Conservation (phyloP, 2,329 filamentous ascomycete species). For the Arthrobotrys musiformis region DNA sequence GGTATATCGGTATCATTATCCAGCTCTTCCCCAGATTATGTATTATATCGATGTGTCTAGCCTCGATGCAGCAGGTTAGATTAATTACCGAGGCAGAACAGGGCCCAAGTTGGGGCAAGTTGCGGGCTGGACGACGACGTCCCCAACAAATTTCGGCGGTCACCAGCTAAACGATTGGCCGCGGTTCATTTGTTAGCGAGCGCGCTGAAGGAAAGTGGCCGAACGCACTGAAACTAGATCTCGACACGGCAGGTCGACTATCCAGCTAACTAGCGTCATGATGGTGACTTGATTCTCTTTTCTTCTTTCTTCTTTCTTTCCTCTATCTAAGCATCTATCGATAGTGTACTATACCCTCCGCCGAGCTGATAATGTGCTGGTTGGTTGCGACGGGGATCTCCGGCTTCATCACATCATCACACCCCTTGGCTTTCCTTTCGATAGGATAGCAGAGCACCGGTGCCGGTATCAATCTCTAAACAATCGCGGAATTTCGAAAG, state of each 20-base stretch:
- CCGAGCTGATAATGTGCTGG: constrained; percentile 38
- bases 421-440: constrained; percentile 41
- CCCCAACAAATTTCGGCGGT: constrained; percentile 21
- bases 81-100: constrained; percentile 9
- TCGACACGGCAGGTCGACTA: constrained; percentile 28
- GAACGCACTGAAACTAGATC: constrained; percentile 14
- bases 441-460: neutral
- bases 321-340: neutral
- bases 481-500: neutral
- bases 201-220: constrained; percentile 37
- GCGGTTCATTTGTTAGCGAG: constrained; percentile 45
- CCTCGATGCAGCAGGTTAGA: neutral
- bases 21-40: too few species aligned
- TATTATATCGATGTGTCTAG: too few species aligned
- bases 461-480: neutral
- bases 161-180: constrained; percentile 16
- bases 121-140: neutral
- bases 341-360: neutral
- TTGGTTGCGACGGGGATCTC: constrained; percentile 25
- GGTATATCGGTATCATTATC: too few species aligned
- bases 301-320: neutral
- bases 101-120: constrained; percentile 4
- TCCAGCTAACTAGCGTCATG: constrained; percentile 9
- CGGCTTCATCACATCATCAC: constrained; percentile 24
- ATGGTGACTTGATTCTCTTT: constrained; percentile 17